A percentile compares a stretch with the other conserved stretches of the same genome.
These are phyloP conservation scores for Saxispiralis lemnorum DNA, from an alignment of 495 filamentous ascomycete species.

Conservation along the genomic window DNA sequence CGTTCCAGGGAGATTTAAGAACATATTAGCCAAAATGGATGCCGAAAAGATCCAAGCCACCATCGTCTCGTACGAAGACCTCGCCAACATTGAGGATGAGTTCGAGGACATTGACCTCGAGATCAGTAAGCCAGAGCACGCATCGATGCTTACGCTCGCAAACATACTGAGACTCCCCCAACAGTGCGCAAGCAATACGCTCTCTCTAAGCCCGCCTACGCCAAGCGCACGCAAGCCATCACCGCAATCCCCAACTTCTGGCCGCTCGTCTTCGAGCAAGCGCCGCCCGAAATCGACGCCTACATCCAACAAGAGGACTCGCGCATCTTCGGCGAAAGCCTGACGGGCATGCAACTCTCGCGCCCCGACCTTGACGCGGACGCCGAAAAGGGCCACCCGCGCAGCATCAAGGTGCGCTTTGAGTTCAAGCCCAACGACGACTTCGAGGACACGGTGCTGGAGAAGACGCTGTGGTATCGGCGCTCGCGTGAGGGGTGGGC, in stretches of 20 bases:
- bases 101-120: conserved; percentile 54
- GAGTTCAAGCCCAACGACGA: conserved; percentile 51
- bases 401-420: conserved; percentile 43
- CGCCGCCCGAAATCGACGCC: conserved; percentile 66
- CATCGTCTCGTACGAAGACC: conserved; percentile 22
- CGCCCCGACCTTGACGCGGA: conserved; percentile 54
- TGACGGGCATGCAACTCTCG: conserved; percentile 46
- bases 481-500: conserved; percentile 42
- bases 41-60: no score
- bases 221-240: conserved; percentile 50
- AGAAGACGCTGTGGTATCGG: conserved; percentile 81
- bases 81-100: conserved; percentile 28
- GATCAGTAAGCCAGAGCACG: conserved; percentile 34
- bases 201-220: conserved; percentile 41
- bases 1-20: no score
- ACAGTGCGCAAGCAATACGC: conserved; percentile 40
- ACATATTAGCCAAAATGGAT: no score
- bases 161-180: conserved; percentile 1
- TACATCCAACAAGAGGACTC: conserved; percentile 66
- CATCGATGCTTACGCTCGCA: neutral
- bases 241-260: conserved; percentile 67
- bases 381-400: conserved; percentile 27
- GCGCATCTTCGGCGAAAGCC: conserved; percentile 39
- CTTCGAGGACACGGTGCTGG: conserved; percentile 55
- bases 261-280: conserved; percentile 69